Percentiles rank a stretch among this genome's conserved stretches.
phyloP scores from a whole-genome alignment of 345 rosid species.

The Murraya paniculata region DNA sequence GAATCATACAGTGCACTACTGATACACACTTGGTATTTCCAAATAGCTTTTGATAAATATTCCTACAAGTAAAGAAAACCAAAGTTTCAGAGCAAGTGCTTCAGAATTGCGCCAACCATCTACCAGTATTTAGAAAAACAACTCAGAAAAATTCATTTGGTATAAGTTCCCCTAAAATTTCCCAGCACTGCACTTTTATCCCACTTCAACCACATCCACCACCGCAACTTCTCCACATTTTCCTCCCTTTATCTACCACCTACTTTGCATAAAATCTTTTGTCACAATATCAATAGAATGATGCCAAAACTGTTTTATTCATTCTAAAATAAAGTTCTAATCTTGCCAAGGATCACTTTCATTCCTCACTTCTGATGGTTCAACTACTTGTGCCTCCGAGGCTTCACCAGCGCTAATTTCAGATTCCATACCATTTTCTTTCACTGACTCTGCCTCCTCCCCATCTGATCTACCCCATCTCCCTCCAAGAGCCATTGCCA shows the following conservation, averaged over 20 bases:
- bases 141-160: not conserved
- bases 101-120: not conserved
- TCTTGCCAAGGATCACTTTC: conserved; percentile 94
- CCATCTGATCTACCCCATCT: conserved; percentile 91
- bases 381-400: conserved; percentile 61
- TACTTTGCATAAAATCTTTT: not conserved
- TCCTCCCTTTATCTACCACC: not conserved
- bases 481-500: conserved; percentile 97
- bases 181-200: not conserved
- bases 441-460: conserved; percentile 26
- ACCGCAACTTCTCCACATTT: not conserved
- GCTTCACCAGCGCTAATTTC: conserved; percentile 19
- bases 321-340: not conserved
- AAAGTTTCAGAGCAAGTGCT: not conserved
- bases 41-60: not conserved
- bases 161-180: not conserved
- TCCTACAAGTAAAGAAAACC: not conserved
- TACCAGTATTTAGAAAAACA: not conserved
- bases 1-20: too few relatives aligned
- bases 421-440: conserved; percentile 30
- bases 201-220: not conserved
- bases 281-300: not conserved
- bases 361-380: conserved; percentile 87
- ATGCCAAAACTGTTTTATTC: not conserved
- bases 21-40: not conserved